Evolutionary conservation across 345 rosid species (phyloP).

Genomic region (Hibiscus mutabilis): DNA sequence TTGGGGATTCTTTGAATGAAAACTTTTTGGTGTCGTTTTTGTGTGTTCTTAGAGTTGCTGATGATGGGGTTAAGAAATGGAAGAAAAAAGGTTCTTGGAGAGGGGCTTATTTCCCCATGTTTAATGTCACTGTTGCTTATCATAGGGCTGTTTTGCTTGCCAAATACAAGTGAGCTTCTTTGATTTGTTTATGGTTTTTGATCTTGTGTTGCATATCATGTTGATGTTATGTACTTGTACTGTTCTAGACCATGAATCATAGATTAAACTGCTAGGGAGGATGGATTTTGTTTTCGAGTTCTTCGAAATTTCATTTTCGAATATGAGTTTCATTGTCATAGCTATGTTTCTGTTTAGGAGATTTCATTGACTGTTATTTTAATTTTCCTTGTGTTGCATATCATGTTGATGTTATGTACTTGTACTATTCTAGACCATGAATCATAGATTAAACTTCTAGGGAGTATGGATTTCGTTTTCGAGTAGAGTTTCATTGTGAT

Average conservation of each 20-base stretch:
- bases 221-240: background rate
- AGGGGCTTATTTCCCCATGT: slow-evolving; percentile 81
- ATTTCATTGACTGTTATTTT: background rate
- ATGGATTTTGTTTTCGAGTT: background rate
- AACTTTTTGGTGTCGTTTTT: slow-evolving; percentile 70
- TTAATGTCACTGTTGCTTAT: slow-evolving; percentile 81
- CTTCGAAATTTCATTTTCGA: background rate
- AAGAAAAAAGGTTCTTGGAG: slow-evolving; percentile 97
- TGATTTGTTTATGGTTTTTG: no score
- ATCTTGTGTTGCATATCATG: background rate
- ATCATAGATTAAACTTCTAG: background rate
- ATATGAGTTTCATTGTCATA: background rate
- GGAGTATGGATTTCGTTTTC: background rate
- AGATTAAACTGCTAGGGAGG: background rate
- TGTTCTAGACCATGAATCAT: background rate
- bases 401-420: background rate
- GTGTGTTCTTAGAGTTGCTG: slow-evolving; percentile 74
- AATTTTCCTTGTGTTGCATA: background rate
- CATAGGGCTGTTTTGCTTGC: slow-evolving; percentile 89
- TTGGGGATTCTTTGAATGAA: slow-evolving; percentile 91
- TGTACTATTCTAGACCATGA: background rate
- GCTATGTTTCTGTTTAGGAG: background rate
- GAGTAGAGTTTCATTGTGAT: background rate
- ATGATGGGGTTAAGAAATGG: slow-evolving; percentile 65
- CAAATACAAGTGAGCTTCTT: slow-evolving; percentile 48